Evolutionary conservation across 2,329 filamentous ascomycete species (phyloP).

Genomic region (Alternaria ventricosa): DNA sequence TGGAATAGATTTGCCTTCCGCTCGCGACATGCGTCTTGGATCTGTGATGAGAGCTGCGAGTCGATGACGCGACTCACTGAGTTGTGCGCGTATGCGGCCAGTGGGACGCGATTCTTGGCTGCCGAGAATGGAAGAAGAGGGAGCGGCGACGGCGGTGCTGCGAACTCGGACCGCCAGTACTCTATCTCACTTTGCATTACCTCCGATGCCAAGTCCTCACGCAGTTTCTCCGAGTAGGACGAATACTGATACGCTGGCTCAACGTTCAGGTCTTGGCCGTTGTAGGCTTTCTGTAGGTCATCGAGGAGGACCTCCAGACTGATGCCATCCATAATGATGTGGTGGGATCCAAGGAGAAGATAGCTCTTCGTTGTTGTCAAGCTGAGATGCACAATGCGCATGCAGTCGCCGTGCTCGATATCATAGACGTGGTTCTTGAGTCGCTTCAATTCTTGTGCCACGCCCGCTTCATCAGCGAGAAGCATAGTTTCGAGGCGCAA

Average conservation of each 20-base stretch:
- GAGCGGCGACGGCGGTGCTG: background rate
- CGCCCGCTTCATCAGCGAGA: constrained; percentile 5
- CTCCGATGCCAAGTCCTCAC: background rate
- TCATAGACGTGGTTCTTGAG: constrained; percentile 46
- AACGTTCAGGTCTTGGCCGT: constrained; percentile 25
- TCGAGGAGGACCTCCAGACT: constrained; percentile 53
- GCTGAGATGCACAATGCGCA: constrained; percentile 48
- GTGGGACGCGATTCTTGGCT: background rate
- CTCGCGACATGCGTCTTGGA: background rate
- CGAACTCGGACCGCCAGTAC: background rate
- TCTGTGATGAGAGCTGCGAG: background rate
- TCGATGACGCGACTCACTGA: background rate
- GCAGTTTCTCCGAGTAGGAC: background rate
- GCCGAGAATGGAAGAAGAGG: background rate
- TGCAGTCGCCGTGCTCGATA: constrained; percentile 45
- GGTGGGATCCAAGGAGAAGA: constrained; percentile 56
- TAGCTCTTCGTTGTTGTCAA: constrained; percentile 44
- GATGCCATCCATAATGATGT: constrained; percentile 60
- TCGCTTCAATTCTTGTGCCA: constrained; percentile 23
- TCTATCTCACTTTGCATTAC: background rate
- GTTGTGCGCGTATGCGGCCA: background rate
- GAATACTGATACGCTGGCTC: background rate
- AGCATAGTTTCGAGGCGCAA: constrained; percentile 29
- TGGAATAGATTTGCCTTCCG: background rate
- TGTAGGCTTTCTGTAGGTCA: constrained; percentile 56